Conservation (phyloP, 1,139 yeast species). For the Nadsonia commutata region DNA sequence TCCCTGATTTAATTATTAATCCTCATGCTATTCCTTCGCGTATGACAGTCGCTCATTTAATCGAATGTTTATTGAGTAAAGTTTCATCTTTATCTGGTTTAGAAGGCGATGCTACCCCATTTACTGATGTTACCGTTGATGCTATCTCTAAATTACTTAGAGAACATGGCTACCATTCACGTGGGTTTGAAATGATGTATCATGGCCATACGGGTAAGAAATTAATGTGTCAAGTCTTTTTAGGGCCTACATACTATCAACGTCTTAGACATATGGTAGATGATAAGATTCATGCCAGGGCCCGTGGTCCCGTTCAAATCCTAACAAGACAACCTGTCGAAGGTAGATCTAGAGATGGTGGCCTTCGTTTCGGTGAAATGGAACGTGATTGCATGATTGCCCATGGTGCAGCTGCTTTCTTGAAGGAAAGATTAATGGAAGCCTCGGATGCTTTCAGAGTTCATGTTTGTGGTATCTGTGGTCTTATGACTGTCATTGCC, state of each 20-base stretch:
- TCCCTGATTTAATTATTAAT: conserved; percentile 91
- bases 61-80: conserved; percentile 90
- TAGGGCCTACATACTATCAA: conserved; percentile 98
- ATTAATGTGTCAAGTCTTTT: conserved; percentile 93
- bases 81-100: conserved; percentile 90
- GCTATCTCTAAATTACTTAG: conserved; percentile 83
- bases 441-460: conserved; percentile 98
- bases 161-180: conserved; percentile 92
- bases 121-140: conserved; percentile 95
- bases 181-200: conserved; percentile 98
- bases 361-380: conserved; percentile 99
- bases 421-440: conserved; percentile 95
- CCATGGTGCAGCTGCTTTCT: conserved; percentile 96
- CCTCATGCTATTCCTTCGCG: conserved; percentile 99
- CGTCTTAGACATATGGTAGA: conserved; percentile 98
- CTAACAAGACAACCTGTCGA: conserved; percentile 98
- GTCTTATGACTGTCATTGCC: conserved; percentile 94
- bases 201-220: conserved; percentile 98
- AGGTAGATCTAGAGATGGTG: conserved; percentile 99
- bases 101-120: conserved; percentile 98
- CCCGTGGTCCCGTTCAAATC: conserved; percentile 98
- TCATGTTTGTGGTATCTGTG: conserved; percentile 96
- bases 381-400: conserved; percentile 99
- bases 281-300: conserved; percentile 98
- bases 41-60: conserved; percentile 99